Conservation (phyloP, 805 yeast species). For the Metschnikowia rubicola region DNA sequence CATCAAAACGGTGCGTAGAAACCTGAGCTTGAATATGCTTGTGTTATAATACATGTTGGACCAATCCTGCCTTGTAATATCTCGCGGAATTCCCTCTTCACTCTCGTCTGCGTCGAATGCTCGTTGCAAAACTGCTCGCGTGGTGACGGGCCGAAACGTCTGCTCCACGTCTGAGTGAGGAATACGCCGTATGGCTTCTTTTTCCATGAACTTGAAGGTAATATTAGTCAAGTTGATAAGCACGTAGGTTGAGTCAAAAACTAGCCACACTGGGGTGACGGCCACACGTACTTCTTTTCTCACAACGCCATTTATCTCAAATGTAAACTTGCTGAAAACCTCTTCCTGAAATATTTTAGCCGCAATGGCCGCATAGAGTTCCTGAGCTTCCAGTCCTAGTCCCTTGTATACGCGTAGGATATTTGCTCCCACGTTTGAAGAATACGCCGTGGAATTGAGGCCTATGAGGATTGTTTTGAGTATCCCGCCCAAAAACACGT, state of each 20-base stretch:
- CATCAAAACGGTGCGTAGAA: conserved; percentile 12
- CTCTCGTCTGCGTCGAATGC: conserved; percentile 7
- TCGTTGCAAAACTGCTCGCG: conserved; percentile 3
- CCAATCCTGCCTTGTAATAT: conserved; percentile 7
- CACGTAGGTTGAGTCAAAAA: conserved; percentile 5
- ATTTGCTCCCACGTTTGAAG: conserved; percentile 9
- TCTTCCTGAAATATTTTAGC: conserved; percentile 13
- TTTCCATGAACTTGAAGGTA: conserved; percentile 5
- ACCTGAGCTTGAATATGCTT: conserved; percentile 14
- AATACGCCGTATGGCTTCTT: conserved; percentile 4
- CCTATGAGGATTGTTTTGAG: conserved; percentile 2
- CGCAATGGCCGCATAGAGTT: conserved; percentile 8
- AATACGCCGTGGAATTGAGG: neutral
- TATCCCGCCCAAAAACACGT: neutral
- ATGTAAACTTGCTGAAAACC: conserved; percentile 3
- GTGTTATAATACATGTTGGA: neutral
- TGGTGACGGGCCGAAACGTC: neutral
- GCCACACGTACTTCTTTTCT: neutral
- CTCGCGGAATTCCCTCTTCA: neutral
- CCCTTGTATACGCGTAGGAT: conserved; percentile 14
- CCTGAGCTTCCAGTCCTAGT: conserved; percentile 5
- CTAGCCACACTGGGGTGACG: conserved; percentile 8
- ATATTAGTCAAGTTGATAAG: conserved; percentile 7
- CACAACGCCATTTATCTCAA: conserved; percentile 3
- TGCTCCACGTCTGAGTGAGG: neutral